A percentile compares a stretch with the other conserved stretches of the same genome.
Evolutionary conservation across 2,329 filamentous ascomycete species (phyloP).

Genomic region (Venturia oleaginea): DNA sequence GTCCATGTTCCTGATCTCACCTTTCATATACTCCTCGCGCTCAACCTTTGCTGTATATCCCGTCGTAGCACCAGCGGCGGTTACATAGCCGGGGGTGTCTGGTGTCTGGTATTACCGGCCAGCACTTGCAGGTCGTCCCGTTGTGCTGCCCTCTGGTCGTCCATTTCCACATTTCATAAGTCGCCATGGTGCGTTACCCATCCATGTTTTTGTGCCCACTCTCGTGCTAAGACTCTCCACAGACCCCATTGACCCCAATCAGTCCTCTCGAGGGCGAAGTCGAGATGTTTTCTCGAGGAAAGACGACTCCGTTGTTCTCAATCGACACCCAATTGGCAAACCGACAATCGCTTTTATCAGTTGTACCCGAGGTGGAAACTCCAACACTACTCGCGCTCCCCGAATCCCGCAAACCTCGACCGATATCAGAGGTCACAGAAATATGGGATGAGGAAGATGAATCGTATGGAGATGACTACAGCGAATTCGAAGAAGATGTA

Average conservation of each 20-base stretch:
- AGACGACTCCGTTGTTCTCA: constrained; percentile 51
- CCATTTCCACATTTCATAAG: constrained; percentile 7
- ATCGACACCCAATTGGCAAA: constrained; percentile 13
- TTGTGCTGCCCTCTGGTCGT: not conserved
- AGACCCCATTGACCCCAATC: constrained; percentile 33
- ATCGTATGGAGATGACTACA: constrained; percentile 21
- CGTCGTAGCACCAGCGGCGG: not conserved
- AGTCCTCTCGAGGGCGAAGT: constrained; percentile 34
- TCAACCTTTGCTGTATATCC: not conserved
- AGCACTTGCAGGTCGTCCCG: not conserved
- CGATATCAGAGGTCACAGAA: constrained; percentile 64
- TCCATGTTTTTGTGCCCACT: constrained; percentile 1
- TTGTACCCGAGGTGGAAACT: constrained; percentile 13
- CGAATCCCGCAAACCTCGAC: constrained; percentile 37
- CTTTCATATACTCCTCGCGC: not conserved
- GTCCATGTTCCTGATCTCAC: not conserved
- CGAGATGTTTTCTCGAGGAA: constrained; percentile 41
- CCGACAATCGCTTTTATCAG: constrained; percentile 8
- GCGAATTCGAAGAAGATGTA: constrained; percentile 44
- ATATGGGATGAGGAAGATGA: constrained; percentile 69
- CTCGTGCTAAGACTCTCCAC: not conserved
- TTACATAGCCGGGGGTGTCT: not conserved
- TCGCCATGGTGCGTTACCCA: constrained; percentile 6
- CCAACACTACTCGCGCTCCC: constrained; percentile 4
- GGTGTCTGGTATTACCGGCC: not conserved